Evolutionary conservation across 2,329 filamentous ascomycete genomes (phyloP).

Genomic region (Graphilbum sp.): DNA sequence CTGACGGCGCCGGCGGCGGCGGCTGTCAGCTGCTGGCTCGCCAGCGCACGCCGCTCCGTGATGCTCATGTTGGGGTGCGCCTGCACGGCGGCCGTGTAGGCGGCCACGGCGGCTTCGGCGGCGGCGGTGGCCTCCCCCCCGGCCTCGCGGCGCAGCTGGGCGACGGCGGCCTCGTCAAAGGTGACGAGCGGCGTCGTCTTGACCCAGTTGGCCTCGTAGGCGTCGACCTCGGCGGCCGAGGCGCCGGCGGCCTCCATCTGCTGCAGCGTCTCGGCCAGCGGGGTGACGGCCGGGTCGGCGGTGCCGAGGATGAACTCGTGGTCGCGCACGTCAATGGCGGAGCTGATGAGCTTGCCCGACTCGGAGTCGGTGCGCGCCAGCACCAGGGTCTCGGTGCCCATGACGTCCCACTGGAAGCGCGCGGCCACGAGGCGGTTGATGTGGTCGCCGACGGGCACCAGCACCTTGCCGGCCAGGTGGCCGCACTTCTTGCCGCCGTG

Average conservation of each 20-base stretch:
- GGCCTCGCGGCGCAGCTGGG: constrained; percentile 53
- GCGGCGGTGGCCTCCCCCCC: too few species aligned
- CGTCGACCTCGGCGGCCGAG: constrained; percentile 63
- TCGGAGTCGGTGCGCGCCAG: constrained; percentile 94
- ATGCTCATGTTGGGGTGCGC: constrained; percentile 61
- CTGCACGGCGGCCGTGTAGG: constrained; percentile 47
- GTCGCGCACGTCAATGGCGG: constrained; percentile 81
- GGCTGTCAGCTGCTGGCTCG: constrained; percentile 49
- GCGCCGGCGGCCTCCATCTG: constrained; percentile 75
- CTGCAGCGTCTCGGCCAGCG: constrained; percentile 60
- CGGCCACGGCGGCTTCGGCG: constrained; percentile 43
- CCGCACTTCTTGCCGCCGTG: constrained; percentile 98
- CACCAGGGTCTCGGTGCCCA: constrained; percentile 88
- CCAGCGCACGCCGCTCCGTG: constrained; percentile 57
- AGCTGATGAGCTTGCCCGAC: constrained; percentile 78
- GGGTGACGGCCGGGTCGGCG: constrained; percentile 21
- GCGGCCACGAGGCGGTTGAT: constrained; percentile 87
- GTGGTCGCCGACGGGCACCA: constrained; percentile 87
- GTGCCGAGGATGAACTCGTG: constrained; percentile 74
- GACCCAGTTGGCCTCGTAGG: constrained; percentile 76
- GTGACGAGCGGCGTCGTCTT: constrained; percentile 71
- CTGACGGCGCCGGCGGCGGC: constrained; percentile 9
- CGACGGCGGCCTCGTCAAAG: constrained; percentile 78
- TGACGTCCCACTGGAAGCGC: constrained; percentile 95
- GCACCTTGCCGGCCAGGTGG: constrained; percentile 86